Evolutionary conservation across 768 basidiomycete genomes (phyloP).

Genomic region (Trametes cinnabarina): DNA sequence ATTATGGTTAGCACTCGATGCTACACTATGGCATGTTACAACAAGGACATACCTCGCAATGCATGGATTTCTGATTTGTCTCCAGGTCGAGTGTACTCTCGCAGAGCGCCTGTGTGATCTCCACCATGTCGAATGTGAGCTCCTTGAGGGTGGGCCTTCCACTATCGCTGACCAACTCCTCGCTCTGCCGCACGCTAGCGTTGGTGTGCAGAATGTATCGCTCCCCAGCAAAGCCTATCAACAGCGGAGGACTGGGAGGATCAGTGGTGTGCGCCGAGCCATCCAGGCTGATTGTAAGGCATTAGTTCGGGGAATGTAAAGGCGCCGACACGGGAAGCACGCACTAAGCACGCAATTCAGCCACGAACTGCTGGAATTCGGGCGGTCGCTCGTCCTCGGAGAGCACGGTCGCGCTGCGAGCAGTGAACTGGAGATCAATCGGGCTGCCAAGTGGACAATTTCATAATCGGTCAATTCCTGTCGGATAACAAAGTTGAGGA

Average conservation of each 20-base stretch:
- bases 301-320: not conserved
- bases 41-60: conserved; percentile 50
- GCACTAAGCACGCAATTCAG: conserved; percentile 43
- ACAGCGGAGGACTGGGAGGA: conserved; percentile 50
- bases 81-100: conserved; percentile 58
- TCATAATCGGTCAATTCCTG: conserved; percentile 1
- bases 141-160: not conserved
- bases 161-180: conserved; percentile 22
- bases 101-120: conserved; percentile 7
- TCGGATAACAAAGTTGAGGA: not conserved
- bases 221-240: conserved; percentile 34
- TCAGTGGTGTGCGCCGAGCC: conserved; percentile 25
- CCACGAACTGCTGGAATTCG: conserved; percentile 41
- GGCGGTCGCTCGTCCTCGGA: conserved; percentile 36
- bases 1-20: not conserved
- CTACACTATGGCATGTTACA: too few relatives aligned
- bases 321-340: conserved; percentile 20
- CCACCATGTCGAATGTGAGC: not conserved
- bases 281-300: conserved; percentile 33
- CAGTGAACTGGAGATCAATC: conserved; percentile 55
- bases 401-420: conserved; percentile 35
- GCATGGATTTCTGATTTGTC: conserved; percentile 46
- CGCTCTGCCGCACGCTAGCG: conserved; percentile 47
- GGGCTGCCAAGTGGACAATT: conserved; percentile 37
- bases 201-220: conserved; percentile 48